Base-by-base conservation (phyloP, 805 yeast genomes). In the Blastobotrys mokoenaii region DNA sequence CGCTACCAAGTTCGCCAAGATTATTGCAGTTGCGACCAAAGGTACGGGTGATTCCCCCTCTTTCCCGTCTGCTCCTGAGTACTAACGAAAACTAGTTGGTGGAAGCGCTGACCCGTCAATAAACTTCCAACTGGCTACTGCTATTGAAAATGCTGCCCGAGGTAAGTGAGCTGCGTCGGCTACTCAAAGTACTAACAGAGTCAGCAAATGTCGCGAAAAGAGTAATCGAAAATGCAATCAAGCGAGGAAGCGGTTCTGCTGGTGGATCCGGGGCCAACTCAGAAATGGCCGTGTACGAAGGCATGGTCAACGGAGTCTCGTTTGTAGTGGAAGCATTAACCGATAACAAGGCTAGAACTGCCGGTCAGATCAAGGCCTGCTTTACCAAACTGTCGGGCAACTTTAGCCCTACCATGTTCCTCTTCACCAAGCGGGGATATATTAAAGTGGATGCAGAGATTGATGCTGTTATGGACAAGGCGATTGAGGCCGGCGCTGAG, bases 301-400 rank as follows among this genome's bases (percentile, higher is more conserved):
- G 93, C 12, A 70, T 88, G 62, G 97, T 90, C 0, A 96, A 96
- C 0, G 94, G 89, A 1, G 85, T 85, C 2, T 84, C 96, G 0
- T 70, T 88, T 39, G 74, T 90, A 3, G 79, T 90, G 3, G 95
- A 87, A 57, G 89, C 95, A 0, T 70, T 80, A 41, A 90, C 97
- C 0, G 96, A 90, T 60, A 90, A 87, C 63, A 86, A 84, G 62
- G 79, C 83, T 48, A 70, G 97, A 43, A 81, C 96, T 0, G 74
- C 87, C 31, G 82, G 84, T 12, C 72, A 73, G 41, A 81, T 93
- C 7, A 77, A 89, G 56, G 79, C 83, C 7, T 81, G 84, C 3
- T 79, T 90, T 61, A 74, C 80, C 35, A 84, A 84, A 53, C 52
- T 32, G 42, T 74, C 72, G 51, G 80, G 79, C 39, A 82, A 84